Percentiles rank a stretch among this genome's conserved stretches.
Evolutionary conservation across 768 basidiomycete species (phyloP).

Genomic region (Mrakia gelida): DNA sequence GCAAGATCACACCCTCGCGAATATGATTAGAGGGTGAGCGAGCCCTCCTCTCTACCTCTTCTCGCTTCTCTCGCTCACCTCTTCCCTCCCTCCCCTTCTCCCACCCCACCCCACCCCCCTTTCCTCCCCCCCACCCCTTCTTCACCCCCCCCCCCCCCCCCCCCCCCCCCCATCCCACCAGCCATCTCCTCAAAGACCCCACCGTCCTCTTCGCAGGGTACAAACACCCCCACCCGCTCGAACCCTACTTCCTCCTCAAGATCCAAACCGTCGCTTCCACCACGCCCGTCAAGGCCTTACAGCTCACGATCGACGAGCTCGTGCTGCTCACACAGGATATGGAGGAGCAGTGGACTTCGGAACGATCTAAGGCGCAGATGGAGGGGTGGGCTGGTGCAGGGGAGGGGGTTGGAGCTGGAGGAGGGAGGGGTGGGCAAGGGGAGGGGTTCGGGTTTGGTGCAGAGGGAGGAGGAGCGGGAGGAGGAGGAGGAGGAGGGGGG

Average conservation of each 20-base stretch:
- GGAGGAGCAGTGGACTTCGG: conserved; percentile 6
- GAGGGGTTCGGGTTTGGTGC: conserved; percentile 5
- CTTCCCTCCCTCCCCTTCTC: neutral
- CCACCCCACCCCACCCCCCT: neutral
- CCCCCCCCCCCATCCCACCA: conserved; percentile 41
- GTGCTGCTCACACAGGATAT: conserved; percentile 38
- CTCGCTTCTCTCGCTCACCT: neutral
- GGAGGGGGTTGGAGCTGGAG: neutral
- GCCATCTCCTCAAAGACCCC: conserved; percentile 84
- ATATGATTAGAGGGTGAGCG: conserved; percentile 89
- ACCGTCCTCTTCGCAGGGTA: conserved; percentile 93
- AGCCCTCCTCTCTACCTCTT: neutral
- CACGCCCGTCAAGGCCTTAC: conserved; percentile 75
- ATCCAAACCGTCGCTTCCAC: conserved; percentile 87
- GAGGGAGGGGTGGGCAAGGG: neutral
- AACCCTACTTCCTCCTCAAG: conserved; percentile 90
- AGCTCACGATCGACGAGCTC: conserved; percentile 56
- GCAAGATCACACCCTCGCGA: conserved; percentile 94
- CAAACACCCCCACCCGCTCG: conserved; percentile 94
- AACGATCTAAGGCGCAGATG: neutral
- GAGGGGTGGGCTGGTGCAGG: neutral
- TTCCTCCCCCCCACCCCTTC: neutral
- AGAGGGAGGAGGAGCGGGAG: neutral
- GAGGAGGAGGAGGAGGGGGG: conserved; percentile 6
- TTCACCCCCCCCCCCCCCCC: neutral